Percentiles rank a stretch among this genome's conserved stretches.
Conservation (phyloP, 257 asterid species). For the Capsicum baccatum region DNA sequence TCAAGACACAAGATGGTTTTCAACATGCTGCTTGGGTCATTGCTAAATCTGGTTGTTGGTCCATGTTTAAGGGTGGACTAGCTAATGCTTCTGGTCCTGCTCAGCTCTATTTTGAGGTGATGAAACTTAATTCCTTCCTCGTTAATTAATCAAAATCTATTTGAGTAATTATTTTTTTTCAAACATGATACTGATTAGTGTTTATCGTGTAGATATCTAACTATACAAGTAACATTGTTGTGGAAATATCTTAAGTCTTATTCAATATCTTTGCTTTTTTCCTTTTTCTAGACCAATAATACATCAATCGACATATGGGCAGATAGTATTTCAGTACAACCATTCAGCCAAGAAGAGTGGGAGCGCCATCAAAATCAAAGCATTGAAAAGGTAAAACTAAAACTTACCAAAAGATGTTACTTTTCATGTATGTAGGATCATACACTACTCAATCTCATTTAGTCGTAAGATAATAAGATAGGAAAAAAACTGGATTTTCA, state of each 20-base stretch:
- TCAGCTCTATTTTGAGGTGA: constrained; percentile 45
- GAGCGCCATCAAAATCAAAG: constrained; percentile 50
- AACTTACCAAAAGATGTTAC: too few relatives aligned
- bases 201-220: too few relatives aligned
- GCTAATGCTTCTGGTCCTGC: constrained; percentile 41
- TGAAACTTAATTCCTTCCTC: too few relatives aligned
- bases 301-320: constrained; percentile 36
- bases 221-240: too few relatives aligned
- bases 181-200: too few relatives aligned
- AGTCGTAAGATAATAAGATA: too few relatives aligned
- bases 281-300: constrained; percentile 32
- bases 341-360: constrained; percentile 67
- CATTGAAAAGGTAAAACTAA: constrained; percentile 47
- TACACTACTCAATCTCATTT: too few relatives aligned
- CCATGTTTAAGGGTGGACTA: constrained; percentile 56
- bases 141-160: too few relatives aligned
- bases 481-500: too few relatives aligned
- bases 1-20: constrained; percentile 28
- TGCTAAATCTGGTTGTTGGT: constrained; percentile 55
- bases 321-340: constrained; percentile 60
- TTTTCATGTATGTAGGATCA: too few relatives aligned
- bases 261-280: background rate
- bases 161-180: too few relatives aligned
- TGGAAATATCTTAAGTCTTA: background rate
- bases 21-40: constrained; percentile 38